Evolutionary conservation across 768 basidiomycete genomes (phyloP).

Genomic region (Lactarius evosmus): DNA sequence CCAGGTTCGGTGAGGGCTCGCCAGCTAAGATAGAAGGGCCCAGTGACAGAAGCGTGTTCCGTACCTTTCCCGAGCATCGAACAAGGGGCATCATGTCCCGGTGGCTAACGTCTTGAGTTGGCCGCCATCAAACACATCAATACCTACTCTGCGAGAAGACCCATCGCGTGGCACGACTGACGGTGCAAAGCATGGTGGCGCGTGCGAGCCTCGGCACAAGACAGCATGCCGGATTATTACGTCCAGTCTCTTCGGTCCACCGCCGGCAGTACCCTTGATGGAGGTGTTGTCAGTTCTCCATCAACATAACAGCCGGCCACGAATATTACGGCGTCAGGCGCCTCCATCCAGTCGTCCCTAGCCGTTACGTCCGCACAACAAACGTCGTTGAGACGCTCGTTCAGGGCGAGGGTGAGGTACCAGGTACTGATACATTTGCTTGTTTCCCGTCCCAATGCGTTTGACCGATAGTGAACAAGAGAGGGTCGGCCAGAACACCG

Average conservation of each 20-base stretch:
- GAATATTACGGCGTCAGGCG: constrained; percentile 4
- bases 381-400: background rate
- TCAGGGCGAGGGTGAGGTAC: background rate
- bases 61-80: background rate
- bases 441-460: background rate
- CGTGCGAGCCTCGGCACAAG: background rate
- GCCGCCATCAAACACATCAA: background rate
- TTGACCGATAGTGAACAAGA: background rate
- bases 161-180: background rate
- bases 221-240: constrained; percentile 9
- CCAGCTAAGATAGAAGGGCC: background rate
- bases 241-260: background rate
- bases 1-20: background rate
- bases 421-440: background rate
- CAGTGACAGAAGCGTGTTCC: background rate
- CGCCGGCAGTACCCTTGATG: background rate
- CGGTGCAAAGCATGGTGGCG: background rate
- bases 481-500: background rate
- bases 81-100: background rate
- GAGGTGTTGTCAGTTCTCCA: background rate
- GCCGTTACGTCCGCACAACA: constrained; percentile 15
- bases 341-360: background rate
- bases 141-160: background rate
- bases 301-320: background rate
- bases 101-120: background rate